Base-by-base conservation (phyloP, 768 basidiomycete genomes). In the Panaeolus cyanescens region DNA sequence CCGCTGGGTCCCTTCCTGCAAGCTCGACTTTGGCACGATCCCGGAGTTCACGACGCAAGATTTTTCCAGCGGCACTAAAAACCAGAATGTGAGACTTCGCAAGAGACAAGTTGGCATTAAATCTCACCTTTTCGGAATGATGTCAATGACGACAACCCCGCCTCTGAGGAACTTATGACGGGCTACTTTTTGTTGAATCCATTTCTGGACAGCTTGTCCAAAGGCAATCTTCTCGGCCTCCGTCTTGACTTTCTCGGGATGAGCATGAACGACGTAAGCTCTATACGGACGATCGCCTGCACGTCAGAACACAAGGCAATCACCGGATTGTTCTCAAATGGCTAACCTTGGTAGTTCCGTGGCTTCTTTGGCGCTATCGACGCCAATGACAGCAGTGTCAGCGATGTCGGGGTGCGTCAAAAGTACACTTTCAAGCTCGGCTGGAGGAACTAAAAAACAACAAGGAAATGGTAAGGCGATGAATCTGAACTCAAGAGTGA, bases 41-140 rank as follows among this genome's bases (percentile, higher is more conserved):
- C 10, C 92, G 82, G 40, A 96, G 77, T 64, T 93, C 85, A 25
- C 91, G 83, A 45, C 93, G 82, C 32, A 96, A 73, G 67, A 97
- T 97, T 75, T 96, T 96, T 2, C 95, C 95, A 57, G 92, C 84
- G 32, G 93, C 87, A 65, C 92, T 94, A 62, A 13, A 68, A 62
- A 55, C 59, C 7, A 42, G 32, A 56, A 36, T 25, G 9, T 50
- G 31, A 39, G 3, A 20, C 37, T 28, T 37, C 33, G 12, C 53
- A 17, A 22, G 32, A 1, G 34, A 15, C 56, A 10, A 53, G 25
- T 42, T 32, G 40, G 17, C 55, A 5, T 19, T 4, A 8, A 61
- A n/a, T n/a, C 75, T 55, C 54, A 89, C 88, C 85, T 90, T 73
- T 91, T 92, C 0, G 92, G 91, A 56, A 92, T 78, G 12, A 74